Base-by-base conservation (phyloP, 805 yeast species). In the Tetrapisispora phaffii region DNA sequence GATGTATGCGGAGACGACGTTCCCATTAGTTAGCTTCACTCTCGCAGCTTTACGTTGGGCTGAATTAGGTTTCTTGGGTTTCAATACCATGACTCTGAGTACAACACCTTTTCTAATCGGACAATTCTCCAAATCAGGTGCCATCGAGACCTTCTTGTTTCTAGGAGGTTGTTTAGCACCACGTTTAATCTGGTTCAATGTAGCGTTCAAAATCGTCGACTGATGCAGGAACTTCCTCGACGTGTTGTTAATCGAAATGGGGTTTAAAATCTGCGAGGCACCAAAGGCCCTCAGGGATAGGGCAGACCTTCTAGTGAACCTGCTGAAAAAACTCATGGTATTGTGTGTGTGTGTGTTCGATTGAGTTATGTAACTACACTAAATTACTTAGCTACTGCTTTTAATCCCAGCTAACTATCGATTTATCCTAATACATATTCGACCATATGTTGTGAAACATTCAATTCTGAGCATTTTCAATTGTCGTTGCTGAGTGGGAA, bases 11-110 rank as follows among this genome's bases (percentile, higher is more conserved):
- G 90, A 81, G 16, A 93, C 77, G 41, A 85, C 80, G 52, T 81
- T 82, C 23, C 97, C 98, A 57, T 85, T 90, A 10, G 95, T 77
- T 49, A 93, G 73, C 67, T 95, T 77, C 20, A 93, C 97, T 71
- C 97, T 83, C 51, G 95, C 88, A 39, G 94, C 96, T 66, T 93
- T 93, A 69, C 99, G 78, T 69, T 89, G 90, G 17, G 99, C 97
- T 37, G 97, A 90, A 71, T 93, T 93, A 31, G 99, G 99, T 65
- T 93, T 93, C 72, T 93, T 93, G 39, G 99, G 99, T 66, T 93
- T 93, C 54, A 89, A 73, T 44, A 89, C 86, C 93, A 90, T 85
- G 26, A 93, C 95, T 63, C 96, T 77, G 41, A 89, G 70, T 10
- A 93, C 95, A 5, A 93, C 97, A 33, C 97, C 99, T 55, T 89